Evolutionary conservation across 2,329 filamentous ascomycete species (phyloP).

Genomic region (Cordyceps tenuipes): DNA sequence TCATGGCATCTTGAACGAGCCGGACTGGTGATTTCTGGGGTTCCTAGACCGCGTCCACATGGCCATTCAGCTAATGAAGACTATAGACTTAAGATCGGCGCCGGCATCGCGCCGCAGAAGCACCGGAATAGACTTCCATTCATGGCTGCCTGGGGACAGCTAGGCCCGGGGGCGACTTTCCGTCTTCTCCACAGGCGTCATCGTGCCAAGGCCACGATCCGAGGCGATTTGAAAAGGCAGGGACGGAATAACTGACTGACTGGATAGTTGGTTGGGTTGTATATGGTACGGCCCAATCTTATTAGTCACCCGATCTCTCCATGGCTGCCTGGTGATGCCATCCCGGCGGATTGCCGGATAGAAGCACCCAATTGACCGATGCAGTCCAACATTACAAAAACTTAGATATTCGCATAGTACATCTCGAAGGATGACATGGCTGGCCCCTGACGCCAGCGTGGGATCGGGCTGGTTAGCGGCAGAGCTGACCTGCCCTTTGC

Average conservation of each 20-base stretch:
- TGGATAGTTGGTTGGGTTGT: no score
- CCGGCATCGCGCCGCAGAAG: slow-evolving; percentile 1
- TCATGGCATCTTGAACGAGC: not conserved
- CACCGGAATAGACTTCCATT: slow-evolving; percentile 4
- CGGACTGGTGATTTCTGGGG: not conserved
- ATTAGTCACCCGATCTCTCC: not conserved
- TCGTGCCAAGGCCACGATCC: not conserved
- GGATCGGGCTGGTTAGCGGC: not conserved
- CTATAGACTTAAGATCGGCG: not conserved
- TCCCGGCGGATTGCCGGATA: no score
- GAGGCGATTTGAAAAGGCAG: not conserved
- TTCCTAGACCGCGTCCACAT: not conserved
- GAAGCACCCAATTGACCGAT: not conserved
- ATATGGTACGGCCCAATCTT: not conserved
- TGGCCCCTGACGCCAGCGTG: not conserved
- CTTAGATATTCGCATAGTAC: not conserved
- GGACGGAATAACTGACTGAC: not conserved
- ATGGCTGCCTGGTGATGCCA: not conserved
- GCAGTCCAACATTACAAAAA: not conserved
- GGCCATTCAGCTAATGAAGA: not conserved
- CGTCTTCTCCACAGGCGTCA: not conserved
- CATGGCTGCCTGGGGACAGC: not conserved
- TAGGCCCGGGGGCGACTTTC: not conserved
- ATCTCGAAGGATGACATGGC: not conserved
- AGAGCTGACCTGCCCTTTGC: not conserved